Evolutionary conservation across 768 basidiomycete genomes (phyloP).

Genomic region (Calocera cornea): DNA sequence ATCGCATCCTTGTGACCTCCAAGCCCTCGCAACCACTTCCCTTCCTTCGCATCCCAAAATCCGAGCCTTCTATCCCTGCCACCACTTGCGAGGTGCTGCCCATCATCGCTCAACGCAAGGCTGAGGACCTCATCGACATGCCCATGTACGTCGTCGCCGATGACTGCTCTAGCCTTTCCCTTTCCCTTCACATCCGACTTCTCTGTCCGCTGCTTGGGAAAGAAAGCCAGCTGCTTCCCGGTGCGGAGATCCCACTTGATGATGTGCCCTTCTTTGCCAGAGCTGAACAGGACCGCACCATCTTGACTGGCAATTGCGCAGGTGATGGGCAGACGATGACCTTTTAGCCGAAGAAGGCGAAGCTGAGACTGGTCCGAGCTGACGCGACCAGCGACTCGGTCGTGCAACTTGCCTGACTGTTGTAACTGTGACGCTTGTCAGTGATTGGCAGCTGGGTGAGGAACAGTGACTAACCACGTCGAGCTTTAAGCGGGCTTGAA

Average conservation of each 20-base stretch:
- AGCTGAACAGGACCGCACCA: conserved; percentile 62
- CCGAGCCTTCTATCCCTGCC: conserved; percentile 72
- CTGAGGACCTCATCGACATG: conserved; percentile 79
- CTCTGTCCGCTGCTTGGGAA: conserved; percentile 44
- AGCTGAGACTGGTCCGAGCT: conserved; percentile 17
- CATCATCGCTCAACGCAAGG: conserved; percentile 75
- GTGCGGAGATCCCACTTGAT: conserved; percentile 67
- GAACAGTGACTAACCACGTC: conserved; percentile 46
- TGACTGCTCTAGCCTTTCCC: conserved; percentile 29
- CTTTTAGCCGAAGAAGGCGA: conserved; percentile 45
- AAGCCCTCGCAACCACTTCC: conserved; percentile 67
- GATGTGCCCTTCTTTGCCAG: conserved; percentile 84
- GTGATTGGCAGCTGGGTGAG: too few relatives aligned
- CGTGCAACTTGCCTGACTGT: conserved; percentile 73
- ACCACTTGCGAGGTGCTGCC: conserved; percentile 70
- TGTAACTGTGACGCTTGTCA: conserved; percentile 50
- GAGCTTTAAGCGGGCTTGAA: conserved; percentile 77
- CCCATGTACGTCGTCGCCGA: conserved; percentile 38
- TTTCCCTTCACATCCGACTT: conserved; percentile 48
- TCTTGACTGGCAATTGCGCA: conserved; percentile 66
- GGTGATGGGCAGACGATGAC: conserved; percentile 70
- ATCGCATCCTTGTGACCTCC: conserved; percentile 61
- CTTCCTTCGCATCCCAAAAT: conserved; percentile 70
- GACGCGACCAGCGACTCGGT: conserved; percentile 2
- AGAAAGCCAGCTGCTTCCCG: conserved; percentile 44